Percentiles rank a stretch among this genome's conserved stretches.
Conservation (phyloP, 2,329 filamentous ascomycete species). For the Chaetomiaceae sp. region DNA sequence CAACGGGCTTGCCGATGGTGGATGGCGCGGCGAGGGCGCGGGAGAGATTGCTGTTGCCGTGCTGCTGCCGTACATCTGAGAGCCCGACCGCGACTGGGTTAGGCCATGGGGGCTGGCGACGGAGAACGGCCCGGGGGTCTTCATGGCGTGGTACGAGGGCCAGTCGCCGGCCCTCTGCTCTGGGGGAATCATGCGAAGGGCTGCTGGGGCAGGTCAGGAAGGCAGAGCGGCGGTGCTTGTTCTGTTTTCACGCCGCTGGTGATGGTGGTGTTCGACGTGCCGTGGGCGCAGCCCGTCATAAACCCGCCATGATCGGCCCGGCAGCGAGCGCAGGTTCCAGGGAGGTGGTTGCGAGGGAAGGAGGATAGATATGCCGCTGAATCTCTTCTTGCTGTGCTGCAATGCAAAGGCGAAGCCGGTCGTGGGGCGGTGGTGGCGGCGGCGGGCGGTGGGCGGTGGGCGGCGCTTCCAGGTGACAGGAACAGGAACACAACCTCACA, state of each 20-base stretch:
- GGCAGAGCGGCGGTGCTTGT: background rate
- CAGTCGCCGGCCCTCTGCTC: conserved; percentile 31
- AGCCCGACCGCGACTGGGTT: conserved; percentile 32
- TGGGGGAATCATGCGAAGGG: conserved; percentile 22
- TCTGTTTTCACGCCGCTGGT: background rate
- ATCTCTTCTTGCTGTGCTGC: no score
- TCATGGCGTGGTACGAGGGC: conserved; percentile 41
- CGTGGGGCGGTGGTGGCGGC: no score
- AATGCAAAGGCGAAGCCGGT: no score
- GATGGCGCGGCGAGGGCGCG: conserved; percentile 44
- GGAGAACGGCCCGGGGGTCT: conserved; percentile 36
- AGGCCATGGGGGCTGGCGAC: conserved; percentile 29
- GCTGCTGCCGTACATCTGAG: conserved; percentile 35
- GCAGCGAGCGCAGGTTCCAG: background rate
- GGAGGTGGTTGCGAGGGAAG: background rate
- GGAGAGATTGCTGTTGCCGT: conserved; percentile 47
- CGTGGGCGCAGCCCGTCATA: conserved; percentile 2
- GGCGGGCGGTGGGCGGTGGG: no score
- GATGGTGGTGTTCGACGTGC: background rate
- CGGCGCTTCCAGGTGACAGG: no score
- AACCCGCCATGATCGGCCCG: conserved; percentile 3
- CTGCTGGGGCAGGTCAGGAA: background rate
- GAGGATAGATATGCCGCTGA: no score
- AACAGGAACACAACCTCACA: no score
- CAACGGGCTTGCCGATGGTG: no score